Base-by-base conservation (phyloP, 1,139 yeast genomes). In the Taphrina betulina region DNA sequence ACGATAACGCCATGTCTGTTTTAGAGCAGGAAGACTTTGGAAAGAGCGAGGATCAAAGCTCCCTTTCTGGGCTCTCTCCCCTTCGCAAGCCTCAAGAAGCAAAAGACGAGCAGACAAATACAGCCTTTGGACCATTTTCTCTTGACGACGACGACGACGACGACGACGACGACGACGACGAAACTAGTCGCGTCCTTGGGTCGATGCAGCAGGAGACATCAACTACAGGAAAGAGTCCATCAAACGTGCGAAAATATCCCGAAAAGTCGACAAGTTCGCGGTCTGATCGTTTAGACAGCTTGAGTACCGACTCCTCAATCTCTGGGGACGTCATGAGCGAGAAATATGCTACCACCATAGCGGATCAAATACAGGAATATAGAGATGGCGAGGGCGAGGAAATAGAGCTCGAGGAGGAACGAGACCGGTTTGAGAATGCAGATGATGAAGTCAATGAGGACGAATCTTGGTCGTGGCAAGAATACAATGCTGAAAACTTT, bases 401-500 rank as follows among this genome's bases (percentile, higher is more conserved):
- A 17, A 17, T 44, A 10, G 40, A 19, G 8, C 22, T 50, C 19
- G 26, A 16, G 24, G 40, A 14, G 24, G 54, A 50, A 16, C 46
- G 44, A 7, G 54, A 50, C 24, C 44, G 43, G 29, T 50, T 50
- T 12, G 54, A 50, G 22, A 42, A 50, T 40, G 54, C 38, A n/a
- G 46, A 38, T 34, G 44, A 50, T 23, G 44, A 41, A 7, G 46
- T 24, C 3, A 41, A 42, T 20, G 54, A 50, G 20, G 54, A 50
- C 24, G 54, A 50, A 26, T 38, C 45, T 1, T 50, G 54, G 54
- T 38, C 54, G 29, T 50, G 54, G 54, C 54, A 50, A 24, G 54
- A 50, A 17, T 50, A 50, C 14, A 41, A 50, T 40, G 54, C 54
- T 14, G 54, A 50, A 19, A 41, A 50, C 22, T 50, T 50, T 40